phyloP scores from a whole-genome alignment of 2,329 filamentous ascomycete species.

The Sclerotiophoma versabilis region DNA sequence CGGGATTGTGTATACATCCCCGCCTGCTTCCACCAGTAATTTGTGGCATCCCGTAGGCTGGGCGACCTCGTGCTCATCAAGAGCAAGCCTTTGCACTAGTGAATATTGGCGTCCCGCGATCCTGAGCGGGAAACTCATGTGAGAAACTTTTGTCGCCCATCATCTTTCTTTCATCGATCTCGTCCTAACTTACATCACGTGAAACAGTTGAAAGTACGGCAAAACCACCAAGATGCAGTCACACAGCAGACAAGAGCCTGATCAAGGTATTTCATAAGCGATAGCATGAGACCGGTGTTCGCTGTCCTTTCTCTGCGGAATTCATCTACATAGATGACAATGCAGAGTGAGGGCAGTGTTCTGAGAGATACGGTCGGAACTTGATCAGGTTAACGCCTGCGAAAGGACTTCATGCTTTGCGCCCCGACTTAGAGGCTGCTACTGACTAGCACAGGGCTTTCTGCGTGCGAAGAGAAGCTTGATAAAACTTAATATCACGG shows the following conservation, averaged over 20 bases:
- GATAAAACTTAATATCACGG: background rate
- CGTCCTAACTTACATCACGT: background rate
- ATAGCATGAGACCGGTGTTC: slow-evolving; percentile 50
- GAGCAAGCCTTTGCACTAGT: slow-evolving; percentile 23
- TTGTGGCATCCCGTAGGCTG: background rate
- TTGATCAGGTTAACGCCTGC: slow-evolving; percentile 63
- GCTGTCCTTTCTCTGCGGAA: slow-evolving; percentile 11
- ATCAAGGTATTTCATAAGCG: slow-evolving; percentile 48
- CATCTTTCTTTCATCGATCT: background rate
- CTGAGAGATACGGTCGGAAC: slow-evolving; percentile 64
- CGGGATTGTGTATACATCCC: background rate
- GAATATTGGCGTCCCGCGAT: slow-evolving; percentile 22
- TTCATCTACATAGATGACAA: background rate
- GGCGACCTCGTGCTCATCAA: slow-evolving; percentile 3
- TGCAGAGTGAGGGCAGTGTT: slow-evolving; percentile 33
- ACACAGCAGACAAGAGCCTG: slow-evolving; percentile 42
- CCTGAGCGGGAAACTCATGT: background rate
- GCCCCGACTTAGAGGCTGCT: slow-evolving; percentile 26
- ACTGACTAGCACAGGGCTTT: slow-evolving; percentile 46
- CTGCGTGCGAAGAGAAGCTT: background rate
- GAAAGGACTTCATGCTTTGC: slow-evolving; percentile 61
- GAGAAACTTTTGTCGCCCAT: background rate
- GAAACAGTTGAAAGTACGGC: slow-evolving; percentile 34
- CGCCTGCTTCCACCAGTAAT: slow-evolving; percentile 8
- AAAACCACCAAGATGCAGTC: slow-evolving; percentile 37